Base-by-base conservation (phyloP, 2,329 filamentous ascomycete genomes). In the Chrysoporthe puriensis region DNA sequence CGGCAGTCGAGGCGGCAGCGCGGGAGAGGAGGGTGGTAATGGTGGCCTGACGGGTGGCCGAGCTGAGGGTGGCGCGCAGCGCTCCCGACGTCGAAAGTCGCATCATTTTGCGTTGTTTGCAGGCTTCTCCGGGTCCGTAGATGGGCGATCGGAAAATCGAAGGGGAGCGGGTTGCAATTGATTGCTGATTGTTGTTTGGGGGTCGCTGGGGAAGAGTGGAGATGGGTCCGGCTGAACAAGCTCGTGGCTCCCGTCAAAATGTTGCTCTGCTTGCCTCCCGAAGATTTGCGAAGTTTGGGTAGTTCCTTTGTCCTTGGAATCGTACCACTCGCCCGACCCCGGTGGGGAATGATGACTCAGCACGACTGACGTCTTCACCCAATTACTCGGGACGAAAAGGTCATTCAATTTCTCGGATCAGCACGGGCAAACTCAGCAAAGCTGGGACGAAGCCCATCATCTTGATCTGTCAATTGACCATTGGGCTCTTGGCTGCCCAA, bases 1-100 rank as follows among this genome's bases (percentile, higher is more conserved):
- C 83, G 74, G 92, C 92, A 75, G 91, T 88, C 76, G 88, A 84
- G 77, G 84, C 83, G 73, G 82, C 82, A 71, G 82, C 79, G 75
- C 81, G 80, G 75, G 83, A 79, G 65, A 70, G 59, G 76, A 83
- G 79, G 68, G 77, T 73, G 32, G 74, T 74, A 64, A 75, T 75
- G 68, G 76, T 71, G 73, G 79, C 76, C 75, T 75, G 74, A 72
- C 76, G 74, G 76, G 76, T 76, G 72, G 81, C 80, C 66, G 78
- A 76, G 73, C 76, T 71, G 71, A 77, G 76, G 73, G 79, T 78
- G 79, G 79, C 79, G 79, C 77, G 85, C 80, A 86, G 80, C 77
- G 85, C 77, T 73, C 82, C 82, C 73, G 84, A 81, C 73, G 83
- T 81, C 73, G 81, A 79, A 75, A 84, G 83, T 79, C 85, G 85